Conservation (phyloP, 345 rosid genomes). For the Euphorbia pulcherrima region DNA sequence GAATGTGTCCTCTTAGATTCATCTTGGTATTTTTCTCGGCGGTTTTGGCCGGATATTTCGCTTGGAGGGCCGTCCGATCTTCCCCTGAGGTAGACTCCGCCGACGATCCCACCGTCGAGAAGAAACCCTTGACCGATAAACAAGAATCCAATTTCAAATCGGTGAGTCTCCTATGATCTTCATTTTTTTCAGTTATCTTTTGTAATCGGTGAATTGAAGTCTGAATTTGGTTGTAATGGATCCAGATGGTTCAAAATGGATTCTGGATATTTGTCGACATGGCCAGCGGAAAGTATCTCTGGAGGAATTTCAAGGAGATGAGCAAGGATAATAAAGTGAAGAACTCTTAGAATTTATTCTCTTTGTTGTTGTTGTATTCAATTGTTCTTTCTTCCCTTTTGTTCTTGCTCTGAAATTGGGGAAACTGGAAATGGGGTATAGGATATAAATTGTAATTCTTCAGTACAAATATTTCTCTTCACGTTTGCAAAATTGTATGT, state of each 20-base stretch:
- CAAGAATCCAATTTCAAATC: slow-evolving; percentile 39
- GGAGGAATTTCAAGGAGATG: slow-evolving; percentile 41
- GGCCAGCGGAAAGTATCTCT: slow-evolving; percentile 32
- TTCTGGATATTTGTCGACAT: slow-evolving; percentile 36
- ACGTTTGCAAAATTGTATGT: slow-evolving; percentile 4
- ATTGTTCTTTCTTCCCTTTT: background rate
- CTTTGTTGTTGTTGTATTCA: background rate
- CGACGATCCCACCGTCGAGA: slow-evolving; percentile 38
- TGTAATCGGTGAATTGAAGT: background rate
- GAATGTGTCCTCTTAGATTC: slow-evolving; percentile 31
- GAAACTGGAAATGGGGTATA: background rate
- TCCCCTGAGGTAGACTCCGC: slow-evolving; percentile 42
- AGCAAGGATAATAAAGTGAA: slow-evolving; percentile 27
- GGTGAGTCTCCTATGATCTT: slow-evolving; percentile 42
- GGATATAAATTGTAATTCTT: background rate
- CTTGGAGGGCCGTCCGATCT: slow-evolving; percentile 75
- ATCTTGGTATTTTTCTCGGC: slow-evolving; percentile 25
- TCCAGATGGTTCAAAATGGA: slow-evolving; percentile 33
- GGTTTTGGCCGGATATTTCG: slow-evolving; percentile 28
- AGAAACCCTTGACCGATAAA: slow-evolving; percentile 30
- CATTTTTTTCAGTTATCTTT: background rate
- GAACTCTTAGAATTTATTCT: slow-evolving; percentile 7
- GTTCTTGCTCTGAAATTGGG: background rate
- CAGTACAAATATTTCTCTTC: background rate
- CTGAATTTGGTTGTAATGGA: slow-evolving; percentile 10